These are phyloP conservation scores for Pterocarpus santalinus DNA, from an alignment of 306 rosid genomes.

Conservation along the genomic window DNA sequence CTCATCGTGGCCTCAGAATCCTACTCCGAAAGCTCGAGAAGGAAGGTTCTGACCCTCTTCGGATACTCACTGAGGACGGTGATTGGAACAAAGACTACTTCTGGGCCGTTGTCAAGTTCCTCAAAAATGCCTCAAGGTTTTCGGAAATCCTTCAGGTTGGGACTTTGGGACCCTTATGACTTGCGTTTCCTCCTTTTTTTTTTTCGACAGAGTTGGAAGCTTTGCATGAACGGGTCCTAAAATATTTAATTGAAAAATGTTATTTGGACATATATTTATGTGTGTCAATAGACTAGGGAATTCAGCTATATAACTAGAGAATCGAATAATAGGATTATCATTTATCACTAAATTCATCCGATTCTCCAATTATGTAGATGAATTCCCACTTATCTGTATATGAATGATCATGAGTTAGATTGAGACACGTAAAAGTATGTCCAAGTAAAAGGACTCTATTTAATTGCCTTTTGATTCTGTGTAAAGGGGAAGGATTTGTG, in stretches of 20 bases:
- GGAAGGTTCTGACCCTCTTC: constrained; percentile 52
- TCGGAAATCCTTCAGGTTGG: constrained; percentile 63
- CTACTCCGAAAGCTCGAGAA: constrained; percentile 55
- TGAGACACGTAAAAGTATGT: no score
- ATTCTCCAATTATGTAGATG: no score
- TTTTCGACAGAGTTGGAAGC: constrained; percentile 8
- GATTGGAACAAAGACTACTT: constrained; percentile 73
- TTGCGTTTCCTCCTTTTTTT: neutral
- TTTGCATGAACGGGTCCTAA: constrained; percentile 7
- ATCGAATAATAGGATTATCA: no score
- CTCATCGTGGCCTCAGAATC: constrained; percentile 55
- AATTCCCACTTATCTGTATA: no score
- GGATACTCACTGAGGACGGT: constrained; percentile 59
- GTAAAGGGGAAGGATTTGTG: neutral
- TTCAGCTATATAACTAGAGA: no score
- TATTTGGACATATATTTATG: no score
- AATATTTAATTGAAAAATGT: no score
- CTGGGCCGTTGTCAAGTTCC: constrained; percentile 75
- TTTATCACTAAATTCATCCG: no score
- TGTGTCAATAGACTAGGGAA: no score
- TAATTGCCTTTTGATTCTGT: neutral
- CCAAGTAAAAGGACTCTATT: neutral
- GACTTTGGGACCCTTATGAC: neutral
- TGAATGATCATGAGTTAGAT: no score
- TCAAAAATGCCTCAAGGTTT: constrained; percentile 59